Evolutionary conservation across 2,329 filamentous ascomycete genomes (phyloP), one percentile per base, ranked within the genome.

Genomic region (Pseudocercospora eumusae): DNA sequence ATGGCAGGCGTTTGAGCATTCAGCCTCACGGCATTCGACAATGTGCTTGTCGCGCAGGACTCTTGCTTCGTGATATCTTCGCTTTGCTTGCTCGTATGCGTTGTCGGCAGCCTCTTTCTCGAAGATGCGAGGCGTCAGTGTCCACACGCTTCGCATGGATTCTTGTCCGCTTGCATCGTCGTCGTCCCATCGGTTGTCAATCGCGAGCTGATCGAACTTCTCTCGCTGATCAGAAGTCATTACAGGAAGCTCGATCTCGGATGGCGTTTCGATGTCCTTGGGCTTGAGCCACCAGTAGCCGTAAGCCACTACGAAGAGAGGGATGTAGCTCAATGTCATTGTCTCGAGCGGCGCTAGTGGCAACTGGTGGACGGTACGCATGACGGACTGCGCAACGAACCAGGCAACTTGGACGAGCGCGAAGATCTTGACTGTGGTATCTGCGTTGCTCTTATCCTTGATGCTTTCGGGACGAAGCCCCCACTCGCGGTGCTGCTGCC

Each of bases 221-320:
- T 42, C 27, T 42, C 52, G 59, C 49, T 74, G 68, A 33, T 67
- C 62, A 15, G 45, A 27, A 27, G 60, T 57, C 71, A 75, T 72
- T 1, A 61, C 33, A n/a, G 71, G 73, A 6, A 75, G 66, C 18
- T 71, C 61, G 31, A 75, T 65, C 23, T 73, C 57, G 0, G 71
- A 69, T 7, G 75, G 70, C 13, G 71, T 73, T 60, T 70, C 65
- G 15, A 78, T 72, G 63, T 77, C 74, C 55, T 73, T 74, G 1
- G 75, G 76, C 56, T 77, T 77, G 55, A 73, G 59, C 68, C 74
- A 74, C 75, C 76, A 77, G 52, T 73, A 73, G 58, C 71, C 71
- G 57, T 75, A 75, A 3, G 75, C 75, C 8, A 73, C 64, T 0
- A 71, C 69, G 59, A 76, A 72, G 18, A 74, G 68, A 21, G 74